A percentile compares a stretch with the other conserved stretches of the same genome.
phyloP scores from a whole-genome alignment of 2,329 filamentous ascomycete species.

The Colletotrichum sp. region DNA sequence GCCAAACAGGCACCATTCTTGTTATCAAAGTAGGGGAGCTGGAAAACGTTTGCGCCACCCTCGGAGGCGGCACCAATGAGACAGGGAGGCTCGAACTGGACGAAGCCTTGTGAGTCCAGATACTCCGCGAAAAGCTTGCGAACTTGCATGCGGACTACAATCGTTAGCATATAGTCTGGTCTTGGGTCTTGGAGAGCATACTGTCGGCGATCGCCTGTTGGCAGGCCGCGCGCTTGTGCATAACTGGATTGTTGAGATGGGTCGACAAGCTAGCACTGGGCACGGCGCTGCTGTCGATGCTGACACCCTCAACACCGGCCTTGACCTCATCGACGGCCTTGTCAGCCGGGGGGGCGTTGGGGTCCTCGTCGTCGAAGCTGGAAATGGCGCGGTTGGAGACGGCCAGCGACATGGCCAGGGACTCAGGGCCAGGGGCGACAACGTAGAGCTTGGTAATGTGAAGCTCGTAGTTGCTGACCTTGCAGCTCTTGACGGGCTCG shows the following conservation, averaged over 20 bases:
- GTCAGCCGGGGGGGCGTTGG: constrained; percentile 33
- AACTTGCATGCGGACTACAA: constrained; percentile 39
- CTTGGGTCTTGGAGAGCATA: background rate
- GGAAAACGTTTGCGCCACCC: constrained; percentile 91
- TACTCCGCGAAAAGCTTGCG: too few relatives aligned
- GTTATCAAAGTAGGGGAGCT: constrained; percentile 86
- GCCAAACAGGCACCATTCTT: constrained; percentile 72
- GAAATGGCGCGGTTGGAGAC: constrained; percentile 82
- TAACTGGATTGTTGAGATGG: constrained; percentile 87
- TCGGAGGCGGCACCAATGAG: constrained; percentile 90
- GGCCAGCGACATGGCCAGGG: constrained; percentile 63
- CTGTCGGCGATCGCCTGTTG: constrained; percentile 76
- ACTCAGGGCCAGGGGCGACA: constrained; percentile 66
- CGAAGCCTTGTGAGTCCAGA: background rate
- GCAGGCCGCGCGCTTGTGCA: constrained; percentile 90
- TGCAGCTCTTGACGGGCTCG: constrained; percentile 88
- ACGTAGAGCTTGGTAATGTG: constrained; percentile 88
- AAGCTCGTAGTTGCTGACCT: constrained; percentile 80
- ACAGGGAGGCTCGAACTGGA: constrained; percentile 85
- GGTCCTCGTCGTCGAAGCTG: constrained; percentile 65
- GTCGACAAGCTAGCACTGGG: constrained; percentile 84
- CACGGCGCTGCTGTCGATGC: constrained; percentile 40
- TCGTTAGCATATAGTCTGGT: background rate
- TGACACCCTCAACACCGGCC: constrained; percentile 44
- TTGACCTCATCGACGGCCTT: constrained; percentile 29